These are phyloP conservation scores for Tranzscheliella williamsii DNA, from an alignment of 1,284 basidiomycete species.

Conservation along the genomic window DNA sequence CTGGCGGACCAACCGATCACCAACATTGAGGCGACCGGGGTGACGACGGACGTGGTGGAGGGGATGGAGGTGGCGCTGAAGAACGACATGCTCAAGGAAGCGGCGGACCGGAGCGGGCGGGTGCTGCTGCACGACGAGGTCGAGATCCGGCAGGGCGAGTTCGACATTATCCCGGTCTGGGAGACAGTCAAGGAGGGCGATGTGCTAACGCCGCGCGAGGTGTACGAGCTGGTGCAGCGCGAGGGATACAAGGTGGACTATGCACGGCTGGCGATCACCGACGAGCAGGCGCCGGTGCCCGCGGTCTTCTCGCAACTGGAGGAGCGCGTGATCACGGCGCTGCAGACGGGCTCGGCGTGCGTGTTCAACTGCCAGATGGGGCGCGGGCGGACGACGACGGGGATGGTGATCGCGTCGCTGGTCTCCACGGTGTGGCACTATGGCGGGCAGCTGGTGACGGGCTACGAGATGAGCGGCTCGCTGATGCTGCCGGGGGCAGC, in stretches of 20 bases:
- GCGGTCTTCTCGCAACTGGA: constrained; percentile 58
- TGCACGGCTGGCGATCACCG: constrained; percentile 58
- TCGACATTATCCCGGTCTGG: constrained; percentile 71
- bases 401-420: constrained; percentile 58
- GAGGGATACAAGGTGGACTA: constrained; percentile 59
- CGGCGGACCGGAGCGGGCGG: constrained; percentile 74
- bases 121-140: constrained; percentile 90
- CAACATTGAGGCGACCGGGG: constrained; percentile 73
- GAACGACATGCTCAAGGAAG: constrained; percentile 82
- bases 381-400: constrained; percentile 57
- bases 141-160: constrained; percentile 86
- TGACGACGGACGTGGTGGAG: constrained; percentile 89
- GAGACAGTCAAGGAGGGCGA: constrained; percentile 80
- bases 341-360: constrained; percentile 42
- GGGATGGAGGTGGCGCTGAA: constrained; percentile 89
- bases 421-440: constrained; percentile 54
- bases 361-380: constrained; percentile 61
- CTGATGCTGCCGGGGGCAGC: constrained; percentile 2
- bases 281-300: constrained; percentile 60
- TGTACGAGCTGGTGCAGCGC: constrained; percentile 54
- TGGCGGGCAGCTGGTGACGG: constrained; percentile 34
- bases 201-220: constrained; percentile 87
- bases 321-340: constrained; percentile 49
- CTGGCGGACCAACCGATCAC: constrained; percentile 69
- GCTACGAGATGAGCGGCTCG: constrained; percentile 27